Evolutionary conservation across 1,139 yeast genomes (phyloP).

Genomic region (Groenewaldozyma auringiensis): DNA sequence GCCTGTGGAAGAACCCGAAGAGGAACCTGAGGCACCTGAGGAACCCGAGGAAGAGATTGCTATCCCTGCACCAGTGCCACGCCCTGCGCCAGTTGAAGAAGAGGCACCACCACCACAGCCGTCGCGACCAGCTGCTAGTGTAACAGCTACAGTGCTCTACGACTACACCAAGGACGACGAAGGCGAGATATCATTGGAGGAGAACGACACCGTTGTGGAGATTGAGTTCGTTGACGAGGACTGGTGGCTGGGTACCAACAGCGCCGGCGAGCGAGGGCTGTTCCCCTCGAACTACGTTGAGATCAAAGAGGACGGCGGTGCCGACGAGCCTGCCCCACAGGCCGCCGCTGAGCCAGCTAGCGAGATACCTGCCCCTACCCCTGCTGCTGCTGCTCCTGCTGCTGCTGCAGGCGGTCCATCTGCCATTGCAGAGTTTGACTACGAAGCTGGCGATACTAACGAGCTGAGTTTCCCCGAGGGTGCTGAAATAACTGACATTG

Average conservation of each 20-base stretch:
- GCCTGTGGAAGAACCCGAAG: slow-evolving; percentile 12
- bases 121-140: slow-evolving; percentile 12
- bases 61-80: not conserved
- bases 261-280: slow-evolving; percentile 63
- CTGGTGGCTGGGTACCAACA: slow-evolving; percentile 75
- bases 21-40: slow-evolving; percentile 12
- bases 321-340: slow-evolving; percentile 21
- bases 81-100: slow-evolving; percentile 9
- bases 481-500: slow-evolving; percentile 71
- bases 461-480: slow-evolving; percentile 81
- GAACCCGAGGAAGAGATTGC: slow-evolving; percentile 8
- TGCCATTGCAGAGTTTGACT: slow-evolving; percentile 78
- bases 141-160: slow-evolving; percentile 47
- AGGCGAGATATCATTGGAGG: slow-evolving; percentile 58
- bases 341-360: slow-evolving; percentile 21
- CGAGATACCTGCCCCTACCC: slow-evolving; percentile 22
- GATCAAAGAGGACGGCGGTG: slow-evolving; percentile 28
- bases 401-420: slow-evolving; percentile 34
- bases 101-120: slow-evolving; percentile 11
- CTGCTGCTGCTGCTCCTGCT: slow-evolving; percentile 24
- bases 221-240: slow-evolving; percentile 67
- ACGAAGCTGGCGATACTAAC: slow-evolving; percentile 85
- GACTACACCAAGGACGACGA: slow-evolving; percentile 70
- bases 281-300: slow-evolving; percentile 85
- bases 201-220: slow-evolving; percentile 57